Conservation (phyloP, 2,329 filamentous ascomycete species). For the Phialophora chinensis region DNA sequence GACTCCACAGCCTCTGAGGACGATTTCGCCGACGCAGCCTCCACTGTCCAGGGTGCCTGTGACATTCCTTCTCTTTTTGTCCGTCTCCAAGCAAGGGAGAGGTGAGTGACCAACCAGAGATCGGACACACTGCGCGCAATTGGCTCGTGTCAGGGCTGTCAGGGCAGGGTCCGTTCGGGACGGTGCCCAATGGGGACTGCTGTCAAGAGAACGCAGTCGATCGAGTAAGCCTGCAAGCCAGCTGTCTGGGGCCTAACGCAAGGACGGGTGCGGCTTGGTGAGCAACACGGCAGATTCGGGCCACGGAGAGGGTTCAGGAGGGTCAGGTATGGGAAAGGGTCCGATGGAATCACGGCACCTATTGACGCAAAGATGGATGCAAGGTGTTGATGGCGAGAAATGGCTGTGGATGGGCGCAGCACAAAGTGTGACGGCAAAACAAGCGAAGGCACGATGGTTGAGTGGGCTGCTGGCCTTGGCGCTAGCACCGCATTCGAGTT, state of each 20-base stretch:
- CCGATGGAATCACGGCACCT: slow-evolving; percentile 16
- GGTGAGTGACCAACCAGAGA: slow-evolving; percentile 29
- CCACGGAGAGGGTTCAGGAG: slow-evolving; percentile 9
- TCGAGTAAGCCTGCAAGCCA: slow-evolving; percentile 28
- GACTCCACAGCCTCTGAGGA: not conserved
- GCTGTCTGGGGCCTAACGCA: slow-evolving; percentile 14
- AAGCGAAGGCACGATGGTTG: slow-evolving; percentile 26
- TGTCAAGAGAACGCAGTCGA: slow-evolving; percentile 19
- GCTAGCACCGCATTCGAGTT: slow-evolving; percentile 18
- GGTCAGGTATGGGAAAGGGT: slow-evolving; percentile 20
- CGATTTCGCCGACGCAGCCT: slow-evolving; percentile 9
- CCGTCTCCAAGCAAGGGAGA: slow-evolving; percentile 10
- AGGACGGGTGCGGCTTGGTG: slow-evolving; percentile 5
- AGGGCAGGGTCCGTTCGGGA: slow-evolving; percentile 23
- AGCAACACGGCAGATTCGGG: slow-evolving; percentile 12
- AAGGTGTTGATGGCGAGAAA: slow-evolving; percentile 19
- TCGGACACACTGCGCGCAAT: slow-evolving; percentile 11
- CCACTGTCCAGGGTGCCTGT: slow-evolving; percentile 5
- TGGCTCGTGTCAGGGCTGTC: slow-evolving; percentile 21
- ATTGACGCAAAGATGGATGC: slow-evolving; percentile 22
- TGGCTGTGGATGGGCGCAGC: slow-evolving; percentile 17
- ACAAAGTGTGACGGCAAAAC: slow-evolving; percentile 27
- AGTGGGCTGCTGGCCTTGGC: slow-evolving; percentile 31
- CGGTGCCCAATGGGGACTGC: slow-evolving; percentile 23
- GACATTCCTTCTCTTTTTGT: slow-evolving; percentile 11